phyloP scores from a whole-genome alignment of 2,329 filamentous ascomycete species.

The Leptographium procerum region DNA sequence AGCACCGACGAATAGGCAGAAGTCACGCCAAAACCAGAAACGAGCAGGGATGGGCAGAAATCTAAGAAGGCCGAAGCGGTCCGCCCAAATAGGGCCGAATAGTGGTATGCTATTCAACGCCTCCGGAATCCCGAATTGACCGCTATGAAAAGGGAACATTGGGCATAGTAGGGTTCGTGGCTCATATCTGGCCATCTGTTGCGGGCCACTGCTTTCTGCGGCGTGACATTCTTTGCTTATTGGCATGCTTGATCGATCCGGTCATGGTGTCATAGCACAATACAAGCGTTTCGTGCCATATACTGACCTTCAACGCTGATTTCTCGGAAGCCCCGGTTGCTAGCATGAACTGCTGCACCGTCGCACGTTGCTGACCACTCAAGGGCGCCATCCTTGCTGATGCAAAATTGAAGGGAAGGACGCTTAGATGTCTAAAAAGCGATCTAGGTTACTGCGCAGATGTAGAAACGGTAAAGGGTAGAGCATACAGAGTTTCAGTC shows the following conservation, averaged over 20 bases:
- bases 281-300: not conserved
- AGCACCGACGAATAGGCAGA: not conserved
- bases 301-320: conserved; percentile 31
- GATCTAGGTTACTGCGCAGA: not conserved
- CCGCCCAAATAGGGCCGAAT: conserved; percentile 15
- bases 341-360: conserved; percentile 29
- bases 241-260: not conserved
- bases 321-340: conserved; percentile 33
- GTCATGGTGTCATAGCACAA: not conserved
- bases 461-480: not conserved
- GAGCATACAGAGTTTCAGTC: not conserved
- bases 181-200: not conserved
- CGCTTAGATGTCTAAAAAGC: not conserved
- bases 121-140: conserved; percentile 3
- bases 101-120: conserved; percentile 12
- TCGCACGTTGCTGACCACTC: conserved; percentile 23
- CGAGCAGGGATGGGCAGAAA: not conserved
- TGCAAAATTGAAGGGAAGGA: not conserved
- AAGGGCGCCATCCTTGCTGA: conserved; percentile 15
- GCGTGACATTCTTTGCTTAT: not conserved
- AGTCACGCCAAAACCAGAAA: not conserved
- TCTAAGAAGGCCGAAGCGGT: conserved; percentile 5
- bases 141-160: not conserved
- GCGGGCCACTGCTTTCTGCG: not conserved
- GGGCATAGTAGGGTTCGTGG: not conserved